Evolutionary conservation across 345 rosid species (phyloP), one percentile per base, ranked within the genome.

Genomic region (Jatropha curcas): DNA sequence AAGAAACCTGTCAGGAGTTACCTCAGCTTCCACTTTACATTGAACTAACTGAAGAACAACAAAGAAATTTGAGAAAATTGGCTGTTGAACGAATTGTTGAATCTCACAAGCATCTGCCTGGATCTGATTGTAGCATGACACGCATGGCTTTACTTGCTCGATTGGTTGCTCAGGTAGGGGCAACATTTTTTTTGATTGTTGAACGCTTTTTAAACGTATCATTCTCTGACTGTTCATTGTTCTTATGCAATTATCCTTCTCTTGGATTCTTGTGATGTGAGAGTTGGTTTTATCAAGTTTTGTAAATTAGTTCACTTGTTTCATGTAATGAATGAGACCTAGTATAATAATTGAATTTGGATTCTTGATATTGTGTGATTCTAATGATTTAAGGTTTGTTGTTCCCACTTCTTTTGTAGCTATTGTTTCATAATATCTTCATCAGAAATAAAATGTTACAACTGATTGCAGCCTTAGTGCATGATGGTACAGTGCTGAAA

Each of bases 111-210:
- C 83, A 76, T 81, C 78, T 87, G 16, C 64, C 78, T 68, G 88
- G 87, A 70, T 76, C 78, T 41, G 88, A 86, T 71, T 86, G 77
- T 79, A 86, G 77, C 69, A 70, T 76, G 79, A 88, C 68, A 24
- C 82, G 86, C 65, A 89, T 89, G 88, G 86, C 86, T 46, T 76
- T 95, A 75, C 88, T 95, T 82, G 86, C 99, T 66, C 90, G 97
- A 52, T 83, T 95, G 79, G 86, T 86, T 74, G 92, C 94, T 77
- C 89, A 88, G 93, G 99, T 91, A 80, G 79, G 78, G 25, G 58
- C 22, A 25, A 48, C 67, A 22, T 17, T 24, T 14, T 31, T 22
- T 46, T 13, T 75, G 20, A 24, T 33, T 61, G 24, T 37, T 69
- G 10, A 61, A 17, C 24, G 19, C 34, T 60, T 60, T 57, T 53